Evolutionary conservation across 2,329 filamentous ascomycete genomes (phyloP).

Genomic region (Ophiostoma sp.): DNA sequence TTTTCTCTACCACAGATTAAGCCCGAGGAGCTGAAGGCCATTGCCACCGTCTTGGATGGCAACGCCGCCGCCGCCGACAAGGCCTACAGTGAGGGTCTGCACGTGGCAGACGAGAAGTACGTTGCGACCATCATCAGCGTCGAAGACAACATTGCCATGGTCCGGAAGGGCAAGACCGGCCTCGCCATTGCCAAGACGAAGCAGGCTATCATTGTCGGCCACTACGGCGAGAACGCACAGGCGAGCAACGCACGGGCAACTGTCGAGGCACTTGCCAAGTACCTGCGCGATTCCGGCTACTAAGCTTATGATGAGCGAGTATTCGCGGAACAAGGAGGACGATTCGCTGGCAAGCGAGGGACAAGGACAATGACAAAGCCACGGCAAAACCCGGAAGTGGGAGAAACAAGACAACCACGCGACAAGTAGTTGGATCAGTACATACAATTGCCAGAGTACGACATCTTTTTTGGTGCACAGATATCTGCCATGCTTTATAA

Average conservation of each 20-base stretch:
- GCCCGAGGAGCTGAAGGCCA: constrained; percentile 54
- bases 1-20: constrained; percentile 41
- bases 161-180: constrained; percentile 61
- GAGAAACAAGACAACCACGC: constrained; percentile 2
- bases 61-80: constrained; percentile 51
- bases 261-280: constrained; percentile 79
- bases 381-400: not conserved
- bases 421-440: constrained; percentile 10
- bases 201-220: constrained; percentile 80
- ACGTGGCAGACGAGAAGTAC: constrained; percentile 71
- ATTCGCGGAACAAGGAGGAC: not conserved
- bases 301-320: constrained; percentile 40
- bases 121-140: constrained; percentile 59
- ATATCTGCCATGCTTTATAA: no score
- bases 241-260: constrained; percentile 71
- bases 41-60: constrained; percentile 48
- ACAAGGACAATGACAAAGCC: not conserved
- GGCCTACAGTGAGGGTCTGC: constrained; percentile 66
- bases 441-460: constrained; percentile 8
- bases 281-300: constrained; percentile 74
- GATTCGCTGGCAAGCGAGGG: no score
- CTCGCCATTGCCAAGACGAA: constrained; percentile 79
- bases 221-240: constrained; percentile 70
- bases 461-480: not conserved
- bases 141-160: constrained; percentile 48